Percentiles rank a stretch among this genome's conserved stretches.
phyloP scores from a whole-genome alignment of 2,329 filamentous ascomycete genomes.

The Pseudocercospora fuligena region DNA sequence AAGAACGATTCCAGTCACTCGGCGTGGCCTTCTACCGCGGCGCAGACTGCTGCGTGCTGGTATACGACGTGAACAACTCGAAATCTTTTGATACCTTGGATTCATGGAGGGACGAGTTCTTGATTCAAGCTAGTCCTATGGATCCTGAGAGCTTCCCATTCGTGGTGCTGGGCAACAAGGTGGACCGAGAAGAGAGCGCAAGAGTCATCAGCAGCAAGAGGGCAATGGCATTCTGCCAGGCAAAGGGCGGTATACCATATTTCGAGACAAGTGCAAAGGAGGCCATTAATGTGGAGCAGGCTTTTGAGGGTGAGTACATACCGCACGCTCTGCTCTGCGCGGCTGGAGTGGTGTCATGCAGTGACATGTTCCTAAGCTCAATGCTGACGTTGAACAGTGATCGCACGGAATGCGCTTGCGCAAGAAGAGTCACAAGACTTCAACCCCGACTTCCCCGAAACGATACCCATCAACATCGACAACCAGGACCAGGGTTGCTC shows the following conservation, averaged over 20 bases:
- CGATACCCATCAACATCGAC: conserved; percentile 97
- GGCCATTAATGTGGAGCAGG: conserved; percentile 94
- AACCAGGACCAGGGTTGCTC: conserved; percentile 91
- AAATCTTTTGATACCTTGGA: conserved; percentile 99
- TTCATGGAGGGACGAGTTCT: conserved; percentile 97
- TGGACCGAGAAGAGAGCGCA: conserved; percentile 97
- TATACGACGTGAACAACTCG: conserved; percentile 98
- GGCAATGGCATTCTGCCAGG: conserved; percentile 96
- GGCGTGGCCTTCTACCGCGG: conserved; percentile 97
- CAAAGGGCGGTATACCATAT: conserved; percentile 95
- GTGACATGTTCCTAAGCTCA: too few species aligned
- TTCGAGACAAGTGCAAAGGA: conserved; percentile 99
- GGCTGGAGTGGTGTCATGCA: too few species aligned
- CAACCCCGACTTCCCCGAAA: conserved; percentile 94
- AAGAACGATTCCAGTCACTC: conserved; percentile 96
- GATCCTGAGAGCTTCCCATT: conserved; percentile 98
- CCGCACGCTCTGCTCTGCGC: too few species aligned
- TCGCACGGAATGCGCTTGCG: conserved; percentile 90
- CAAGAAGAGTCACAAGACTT: conserved; percentile 99
- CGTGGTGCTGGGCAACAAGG: conserved; percentile 98
- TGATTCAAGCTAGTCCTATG: conserved; percentile 94
- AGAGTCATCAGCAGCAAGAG: conserved; percentile 94
- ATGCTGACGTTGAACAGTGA: conserved; percentile 63
- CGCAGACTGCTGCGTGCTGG: conserved; percentile 95
- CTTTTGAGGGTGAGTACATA: conserved; percentile 63